Conservation (phyloP, 164 flowering plant genomes). For the Berberis thunbergii region DNA sequence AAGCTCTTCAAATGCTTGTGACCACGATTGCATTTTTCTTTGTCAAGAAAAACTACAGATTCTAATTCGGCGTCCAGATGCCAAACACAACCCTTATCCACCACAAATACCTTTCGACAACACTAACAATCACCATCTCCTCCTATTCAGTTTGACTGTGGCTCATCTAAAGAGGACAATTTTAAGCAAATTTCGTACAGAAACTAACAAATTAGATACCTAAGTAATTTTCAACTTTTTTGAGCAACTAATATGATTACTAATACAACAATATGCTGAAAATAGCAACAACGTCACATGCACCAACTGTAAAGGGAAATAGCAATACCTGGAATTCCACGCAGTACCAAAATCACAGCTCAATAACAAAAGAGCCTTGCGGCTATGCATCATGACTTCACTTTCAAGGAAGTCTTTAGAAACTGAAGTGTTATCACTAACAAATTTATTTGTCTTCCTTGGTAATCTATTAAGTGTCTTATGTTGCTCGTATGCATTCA, state of each 20-base stretch:
- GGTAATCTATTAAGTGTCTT: slow-evolving; percentile 7
- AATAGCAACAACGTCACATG: neutral
- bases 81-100: too few relatives aligned
- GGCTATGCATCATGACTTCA: slow-evolving; percentile 66
- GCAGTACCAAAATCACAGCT: slow-evolving; percentile 78
- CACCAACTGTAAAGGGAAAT: neutral
- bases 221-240: too few relatives aligned
- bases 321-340: slow-evolving; percentile 82
- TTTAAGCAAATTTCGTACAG: too few relatives aligned
- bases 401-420: slow-evolving; percentile 24
- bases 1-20: too few relatives aligned
- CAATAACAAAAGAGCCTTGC: slow-evolving; percentile 64
- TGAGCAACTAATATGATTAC: neutral
- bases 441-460: slow-evolving; percentile 9
- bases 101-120: too few relatives aligned
- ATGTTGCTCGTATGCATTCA: slow-evolving; percentile 30
- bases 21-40: too few relatives aligned
- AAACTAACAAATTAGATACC: too few relatives aligned
- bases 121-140: too few relatives aligned
- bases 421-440: slow-evolving; percentile 11
- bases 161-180: too few relatives aligned
- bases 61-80: too few relatives aligned
- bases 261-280: neutral
- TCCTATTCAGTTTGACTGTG: too few relatives aligned
- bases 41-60: too few relatives aligned